Evolutionary conservation across 768 basidiomycete species (phyloP).

Genomic region (Rhizopogon vulgaris): DNA sequence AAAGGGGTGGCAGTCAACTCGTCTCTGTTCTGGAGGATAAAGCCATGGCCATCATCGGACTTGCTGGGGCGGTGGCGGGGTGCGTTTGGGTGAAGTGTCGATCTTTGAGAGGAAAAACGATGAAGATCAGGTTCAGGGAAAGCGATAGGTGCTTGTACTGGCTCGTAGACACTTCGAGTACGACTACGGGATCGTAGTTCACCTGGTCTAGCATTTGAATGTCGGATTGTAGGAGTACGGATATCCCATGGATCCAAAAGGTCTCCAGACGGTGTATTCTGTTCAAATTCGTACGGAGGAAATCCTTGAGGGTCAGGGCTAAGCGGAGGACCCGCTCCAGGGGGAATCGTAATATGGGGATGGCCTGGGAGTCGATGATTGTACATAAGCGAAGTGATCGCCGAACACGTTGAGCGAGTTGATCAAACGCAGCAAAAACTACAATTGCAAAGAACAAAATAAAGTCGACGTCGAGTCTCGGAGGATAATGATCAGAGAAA

Average conservation of each 20-base stretch:
- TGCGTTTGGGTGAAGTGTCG: constrained; percentile 18
- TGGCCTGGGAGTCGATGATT: constrained; percentile 21
- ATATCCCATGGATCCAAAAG: constrained; percentile 31
- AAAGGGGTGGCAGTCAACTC: constrained; percentile 22
- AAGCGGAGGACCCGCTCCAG: constrained; percentile 26
- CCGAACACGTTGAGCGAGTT: background rate
- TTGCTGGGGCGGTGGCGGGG: constrained; percentile 33
- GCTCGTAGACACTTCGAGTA: constrained; percentile 32
- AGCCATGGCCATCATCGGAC: constrained; percentile 28
- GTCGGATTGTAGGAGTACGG: constrained; percentile 16
- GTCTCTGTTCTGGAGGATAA: constrained; percentile 9
- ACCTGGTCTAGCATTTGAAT: constrained; percentile 15
- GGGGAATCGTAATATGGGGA: constrained; percentile 34
- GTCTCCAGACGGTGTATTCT: constrained; percentile 13
- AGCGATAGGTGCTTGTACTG: constrained; percentile 22
- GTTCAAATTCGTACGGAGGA: constrained; percentile 27
- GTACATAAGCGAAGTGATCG: constrained; percentile 12
- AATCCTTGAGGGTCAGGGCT: constrained; percentile 23
- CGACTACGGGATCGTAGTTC: constrained; percentile 27
- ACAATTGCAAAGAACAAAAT: background rate
- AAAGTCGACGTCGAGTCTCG: background rate
- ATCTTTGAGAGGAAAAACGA: constrained; percentile 37
- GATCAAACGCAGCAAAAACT: background rate
- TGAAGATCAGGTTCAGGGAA: constrained; percentile 52
- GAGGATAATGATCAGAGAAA: background rate